These are phyloP conservation scores for Filobasidium floriforme DNA, from an alignment of 768 basidiomycete species.

Conservation along the genomic window DNA sequence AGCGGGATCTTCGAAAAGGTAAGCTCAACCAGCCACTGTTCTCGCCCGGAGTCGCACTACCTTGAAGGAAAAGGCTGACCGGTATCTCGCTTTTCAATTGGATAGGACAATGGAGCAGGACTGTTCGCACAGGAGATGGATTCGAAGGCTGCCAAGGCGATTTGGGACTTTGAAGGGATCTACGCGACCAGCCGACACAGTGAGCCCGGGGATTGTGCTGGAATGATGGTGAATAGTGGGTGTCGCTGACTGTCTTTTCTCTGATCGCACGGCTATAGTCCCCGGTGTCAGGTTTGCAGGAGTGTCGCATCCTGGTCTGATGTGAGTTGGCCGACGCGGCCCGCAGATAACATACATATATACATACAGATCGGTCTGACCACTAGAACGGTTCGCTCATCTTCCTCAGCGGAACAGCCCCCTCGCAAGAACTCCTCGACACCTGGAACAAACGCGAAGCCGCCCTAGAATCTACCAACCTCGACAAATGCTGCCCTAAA, in stretches of 20 bases:
- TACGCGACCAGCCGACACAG: not conserved
- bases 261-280: conserved; percentile 49
- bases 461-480: conserved; percentile 43
- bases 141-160: conserved; percentile 65
- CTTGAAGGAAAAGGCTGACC: no score
- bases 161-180: conserved; percentile 62
- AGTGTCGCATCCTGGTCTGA: conserved; percentile 64
- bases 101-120: not conserved
- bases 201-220: not conserved
- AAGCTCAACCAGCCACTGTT: conserved; percentile 6
- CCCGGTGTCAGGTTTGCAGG: conserved; percentile 73
- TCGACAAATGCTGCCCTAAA: not conserved
- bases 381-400: not conserved
- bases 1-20: conserved; percentile 59
- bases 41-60: no score
- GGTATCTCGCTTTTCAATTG: not conserved
- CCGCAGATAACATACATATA: no score
- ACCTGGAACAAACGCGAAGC: conserved; percentile 70
- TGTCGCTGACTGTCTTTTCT: not conserved
- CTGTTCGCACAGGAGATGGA: conserved; percentile 56
- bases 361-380: not conserved
- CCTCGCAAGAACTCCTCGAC: conserved; percentile 62
- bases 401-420: conserved; percentile 55
- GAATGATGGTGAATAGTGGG: not conserved
- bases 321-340: not conserved